phyloP scores from a whole-genome alignment of 2,329 filamentous ascomycete species.

The Rhinocladiella mackenziei region DNA sequence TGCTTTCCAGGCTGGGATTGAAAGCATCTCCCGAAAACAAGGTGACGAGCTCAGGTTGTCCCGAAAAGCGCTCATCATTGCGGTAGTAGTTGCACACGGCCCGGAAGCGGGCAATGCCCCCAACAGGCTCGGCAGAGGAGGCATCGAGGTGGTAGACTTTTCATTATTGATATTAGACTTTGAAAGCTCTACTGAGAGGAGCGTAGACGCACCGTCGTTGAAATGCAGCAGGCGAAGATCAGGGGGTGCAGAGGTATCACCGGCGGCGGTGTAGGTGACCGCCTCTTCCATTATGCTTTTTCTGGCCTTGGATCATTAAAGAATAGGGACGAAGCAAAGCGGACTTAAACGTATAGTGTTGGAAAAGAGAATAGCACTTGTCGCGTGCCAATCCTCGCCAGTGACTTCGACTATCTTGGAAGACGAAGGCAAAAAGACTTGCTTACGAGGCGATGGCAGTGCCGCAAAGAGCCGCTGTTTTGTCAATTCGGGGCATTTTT shows the following conservation, averaged over 20 bases:
- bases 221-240: conserved; percentile 82
- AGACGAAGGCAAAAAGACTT: no score
- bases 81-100: conserved; percentile 73
- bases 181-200: background rate
- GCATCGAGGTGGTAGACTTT: conserved; percentile 76
- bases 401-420: no score
- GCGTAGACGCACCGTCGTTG: conserved; percentile 58
- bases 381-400: no score
- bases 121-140: conserved; percentile 55
- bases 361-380: no score
- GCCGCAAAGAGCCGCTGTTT: no score
- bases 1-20: conserved; percentile 84
- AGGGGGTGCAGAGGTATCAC: conserved; percentile 49
- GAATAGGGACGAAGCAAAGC: no score
- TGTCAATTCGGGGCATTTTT: no score
- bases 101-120: conserved; percentile 77
- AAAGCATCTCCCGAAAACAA: conserved; percentile 91
- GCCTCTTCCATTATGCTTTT: conserved; percentile 24
- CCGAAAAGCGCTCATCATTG: conserved; percentile 55
- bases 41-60: conserved; percentile 64
- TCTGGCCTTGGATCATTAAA: no score
- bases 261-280: conserved; percentile 34
- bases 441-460: no score
- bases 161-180: background rate
- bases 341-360: no score